phyloP scores from a whole-genome alignment of 2,329 filamentous ascomycete genomes.

The Colletotrichum filicis region DNA sequence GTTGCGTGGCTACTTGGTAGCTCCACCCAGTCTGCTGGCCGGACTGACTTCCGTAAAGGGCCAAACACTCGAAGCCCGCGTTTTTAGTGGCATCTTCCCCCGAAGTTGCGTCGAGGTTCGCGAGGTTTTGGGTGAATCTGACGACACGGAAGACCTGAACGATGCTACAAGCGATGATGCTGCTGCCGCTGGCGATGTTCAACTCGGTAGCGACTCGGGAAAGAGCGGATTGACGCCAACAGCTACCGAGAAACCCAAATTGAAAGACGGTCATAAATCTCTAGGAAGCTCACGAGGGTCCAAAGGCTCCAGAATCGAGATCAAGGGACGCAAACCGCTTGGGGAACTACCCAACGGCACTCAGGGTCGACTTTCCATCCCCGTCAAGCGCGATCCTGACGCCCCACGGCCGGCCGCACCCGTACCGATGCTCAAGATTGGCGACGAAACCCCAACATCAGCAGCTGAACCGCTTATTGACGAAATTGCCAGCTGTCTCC shows the following conservation, averaged over 20 bases:
- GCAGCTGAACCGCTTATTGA: slow-evolving; percentile 91
- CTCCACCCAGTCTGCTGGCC: slow-evolving; percentile 90
- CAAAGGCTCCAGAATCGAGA: slow-evolving; percentile 29
- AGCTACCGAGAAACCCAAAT: slow-evolving; percentile 49
- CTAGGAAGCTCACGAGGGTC: slow-evolving; percentile 36
- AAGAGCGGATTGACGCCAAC: slow-evolving; percentile 62
- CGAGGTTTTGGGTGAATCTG: slow-evolving; percentile 85
- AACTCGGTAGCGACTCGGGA: slow-evolving; percentile 59
- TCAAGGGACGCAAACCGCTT: slow-evolving; percentile 37
- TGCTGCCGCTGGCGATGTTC: slow-evolving; percentile 15
- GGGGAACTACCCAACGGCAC: slow-evolving; percentile 52
- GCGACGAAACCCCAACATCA: slow-evolving; percentile 94
- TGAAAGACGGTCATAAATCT: slow-evolving; percentile 43
- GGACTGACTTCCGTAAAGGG: slow-evolving; percentile 91
- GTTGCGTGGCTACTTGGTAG: slow-evolving; percentile 95
- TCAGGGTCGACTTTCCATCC: slow-evolving; percentile 56
- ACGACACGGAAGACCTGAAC: slow-evolving; percentile 60
- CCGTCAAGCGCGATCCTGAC: slow-evolving; percentile 70
- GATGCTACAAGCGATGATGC: slow-evolving; percentile 40
- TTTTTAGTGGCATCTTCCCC: slow-evolving; percentile 99
- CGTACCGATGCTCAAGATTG: slow-evolving; percentile 97
- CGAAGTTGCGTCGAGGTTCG: slow-evolving; percentile 94
- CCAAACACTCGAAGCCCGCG: slow-evolving; percentile 92
- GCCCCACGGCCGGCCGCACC: slow-evolving; percentile 86
- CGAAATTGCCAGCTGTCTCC: slow-evolving; percentile 94